Conservation (phyloP, 1,284 basidiomycete genomes). For the Ustilago shanxiensis region DNA sequence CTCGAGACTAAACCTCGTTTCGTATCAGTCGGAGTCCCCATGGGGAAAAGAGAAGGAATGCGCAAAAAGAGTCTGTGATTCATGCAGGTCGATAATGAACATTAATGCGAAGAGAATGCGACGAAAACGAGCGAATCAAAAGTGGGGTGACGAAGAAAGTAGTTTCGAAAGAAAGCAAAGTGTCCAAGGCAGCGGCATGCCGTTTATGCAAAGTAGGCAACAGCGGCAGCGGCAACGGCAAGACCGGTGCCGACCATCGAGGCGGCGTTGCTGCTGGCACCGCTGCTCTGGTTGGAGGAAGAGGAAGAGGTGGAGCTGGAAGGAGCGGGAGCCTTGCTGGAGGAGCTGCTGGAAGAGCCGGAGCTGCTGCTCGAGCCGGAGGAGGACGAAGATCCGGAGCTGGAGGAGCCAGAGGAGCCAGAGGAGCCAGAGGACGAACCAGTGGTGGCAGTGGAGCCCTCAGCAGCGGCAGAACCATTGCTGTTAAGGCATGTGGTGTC, state of each 20-base stretch:
- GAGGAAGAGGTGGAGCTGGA: slow-evolving; percentile 12
- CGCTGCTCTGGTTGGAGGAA: slow-evolving; percentile 31
- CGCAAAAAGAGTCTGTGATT: slow-evolving; percentile 12
- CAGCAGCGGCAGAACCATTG: slow-evolving; percentile 19
- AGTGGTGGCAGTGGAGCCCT: slow-evolving; percentile 19
- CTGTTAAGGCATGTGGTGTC: slow-evolving; percentile 34
- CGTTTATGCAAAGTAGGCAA: slow-evolving; percentile 35
- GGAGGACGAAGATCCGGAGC: slow-evolving; percentile 5
- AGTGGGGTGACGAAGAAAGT: neutral
- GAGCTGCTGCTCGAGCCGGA: neutral
- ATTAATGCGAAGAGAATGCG: slow-evolving; percentile 32
- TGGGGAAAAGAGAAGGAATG: too few species aligned
- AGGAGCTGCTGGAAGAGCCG: neutral
- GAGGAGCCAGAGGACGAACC: slow-evolving; percentile 18
- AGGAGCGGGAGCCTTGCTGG: slow-evolving; percentile 10
- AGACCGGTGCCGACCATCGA: slow-evolving; percentile 36
- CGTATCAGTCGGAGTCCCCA: too few species aligned
- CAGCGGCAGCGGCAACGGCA: slow-evolving; percentile 34
- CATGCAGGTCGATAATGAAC: slow-evolving; percentile 33
- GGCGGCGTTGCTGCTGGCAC: slow-evolving; percentile 27
- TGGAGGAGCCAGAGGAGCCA: slow-evolving; percentile 20
- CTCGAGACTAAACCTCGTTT: neutral
- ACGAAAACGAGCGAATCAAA: slow-evolving; percentile 18
- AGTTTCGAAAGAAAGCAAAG: neutral
- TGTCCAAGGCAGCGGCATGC: neutral